phyloP scores from a whole-genome alignment of 2,329 filamentous ascomycete species.

The Coniosporium tulheliwenetii region DNA sequence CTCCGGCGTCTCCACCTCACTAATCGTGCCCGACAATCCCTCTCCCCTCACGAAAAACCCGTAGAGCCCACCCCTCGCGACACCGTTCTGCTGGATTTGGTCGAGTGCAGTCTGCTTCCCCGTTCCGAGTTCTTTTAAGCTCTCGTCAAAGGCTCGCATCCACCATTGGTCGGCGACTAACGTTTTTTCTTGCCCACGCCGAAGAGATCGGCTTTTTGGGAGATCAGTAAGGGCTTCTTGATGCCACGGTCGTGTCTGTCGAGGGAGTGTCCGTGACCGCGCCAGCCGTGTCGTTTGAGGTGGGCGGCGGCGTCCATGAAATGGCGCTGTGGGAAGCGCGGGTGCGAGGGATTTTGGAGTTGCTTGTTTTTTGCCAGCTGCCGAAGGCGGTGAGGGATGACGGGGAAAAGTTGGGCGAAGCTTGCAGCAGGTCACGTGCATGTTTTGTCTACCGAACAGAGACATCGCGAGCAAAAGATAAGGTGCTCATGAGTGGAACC shows the following conservation, averaged over 20 bases:
- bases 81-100: slow-evolving; percentile 29
- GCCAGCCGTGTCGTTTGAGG: slow-evolving; percentile 78
- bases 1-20: slow-evolving; percentile 1
- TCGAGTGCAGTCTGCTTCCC: slow-evolving; percentile 45
- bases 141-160: slow-evolving; percentile 86
- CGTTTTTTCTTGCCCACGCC: slow-evolving; percentile 65
- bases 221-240: slow-evolving; percentile 66
- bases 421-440: too few relatives aligned
- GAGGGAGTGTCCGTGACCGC: slow-evolving; percentile 73
- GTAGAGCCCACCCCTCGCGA: slow-evolving; percentile 48
- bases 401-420: too few relatives aligned
- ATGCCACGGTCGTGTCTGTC: slow-evolving; percentile 64
- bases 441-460: too few relatives aligned
- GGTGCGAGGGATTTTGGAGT: slow-evolving; percentile 14
- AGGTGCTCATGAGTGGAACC: too few relatives aligned
- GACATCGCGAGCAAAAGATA: too few relatives aligned
- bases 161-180: slow-evolving; percentile 76
- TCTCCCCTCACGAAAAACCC: slow-evolving; percentile 75
- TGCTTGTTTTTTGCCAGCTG: slow-evolving; percentile 84
- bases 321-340: not conserved
- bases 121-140: slow-evolving; percentile 56
- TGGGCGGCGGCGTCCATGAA: slow-evolving; percentile 73
- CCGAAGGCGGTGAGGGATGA: slow-evolving; percentile 12
- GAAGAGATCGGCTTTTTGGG: slow-evolving; percentile 64
- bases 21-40: slow-evolving; percentile 55